Base-by-base conservation (phyloP, 345 rosid species). In the Mallotus nudiflorus region DNA sequence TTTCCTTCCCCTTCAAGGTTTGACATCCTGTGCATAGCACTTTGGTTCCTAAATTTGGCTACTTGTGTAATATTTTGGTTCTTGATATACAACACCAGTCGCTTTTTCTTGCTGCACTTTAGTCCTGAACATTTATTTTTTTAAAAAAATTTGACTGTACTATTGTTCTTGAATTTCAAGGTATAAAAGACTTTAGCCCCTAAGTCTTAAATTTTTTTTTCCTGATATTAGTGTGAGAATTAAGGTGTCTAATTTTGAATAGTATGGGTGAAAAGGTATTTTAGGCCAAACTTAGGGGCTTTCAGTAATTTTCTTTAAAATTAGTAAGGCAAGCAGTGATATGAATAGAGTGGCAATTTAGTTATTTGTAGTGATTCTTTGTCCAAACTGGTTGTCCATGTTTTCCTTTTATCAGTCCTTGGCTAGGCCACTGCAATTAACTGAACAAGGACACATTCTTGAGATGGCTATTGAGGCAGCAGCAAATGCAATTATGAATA, bases 391-490 rank as follows among this genome's bases (percentile, higher is more conserved):
- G 11, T 42, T 12, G 9, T 42, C 9, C 46, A 42, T 42, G 42
- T 69, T 40, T 74, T 52, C 46, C 73, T 73, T 71, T 78, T 50
- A 71, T 49, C 72, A 95, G 97, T 78, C 91, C 67, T 76, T 81
- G 56, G 74, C 83, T 78, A 91, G 85, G 58, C 96, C 93, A 25
- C 70, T 58, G 66, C 82, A 87, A 80, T 82, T 90, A 70, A 88
- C 74, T 69, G 80, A 83, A 76, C 89, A 86, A 79, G 97, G 97
- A 58, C 80, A 22, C 45, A 52, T 79, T 70, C 89, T 95, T 67
- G 97, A 95, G 84, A 78, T 78, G 22, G 97, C 96, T 82, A 89
- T 95, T 68, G 90, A 89, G 78, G 96, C 96, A 67, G 97, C 96
- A 69, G 82, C 87, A 57, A 86, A 83, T 73, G 97, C 88, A 58